phyloP scores from a whole-genome alignment of 345 rosid genomes.

The Geranium brycei region DNA sequence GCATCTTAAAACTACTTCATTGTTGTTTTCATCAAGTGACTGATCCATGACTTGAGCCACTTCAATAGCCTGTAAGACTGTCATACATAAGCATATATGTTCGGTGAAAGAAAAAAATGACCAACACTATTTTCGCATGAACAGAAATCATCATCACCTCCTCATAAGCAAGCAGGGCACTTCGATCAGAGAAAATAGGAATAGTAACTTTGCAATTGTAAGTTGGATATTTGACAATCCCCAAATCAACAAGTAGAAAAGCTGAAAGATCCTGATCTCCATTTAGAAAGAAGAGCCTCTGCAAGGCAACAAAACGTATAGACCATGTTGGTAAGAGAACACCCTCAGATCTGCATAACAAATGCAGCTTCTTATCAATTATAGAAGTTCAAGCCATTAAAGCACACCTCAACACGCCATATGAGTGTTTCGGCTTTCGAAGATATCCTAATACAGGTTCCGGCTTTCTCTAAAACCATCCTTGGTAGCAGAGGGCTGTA shows the following conservation, averaged over 20 bases:
- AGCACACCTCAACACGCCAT: slow-evolving; percentile 90
- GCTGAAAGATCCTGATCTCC: slow-evolving; percentile 79
- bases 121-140: not conserved
- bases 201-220: slow-evolving; percentile 54
- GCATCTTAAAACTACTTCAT: slow-evolving; percentile 41
- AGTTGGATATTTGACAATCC: slow-evolving; percentile 64
- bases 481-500: slow-evolving; percentile 40
- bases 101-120: slow-evolving; percentile 7
- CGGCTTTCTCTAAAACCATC: slow-evolving; percentile 44
- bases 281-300: slow-evolving; percentile 90
- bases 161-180: slow-evolving; percentile 66
- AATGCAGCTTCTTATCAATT: no score
- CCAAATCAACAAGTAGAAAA: slow-evolving; percentile 72
- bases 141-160: slow-evolving; percentile 44
- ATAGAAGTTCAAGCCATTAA: no score
- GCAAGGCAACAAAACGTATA: slow-evolving; percentile 13
- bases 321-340: no score
- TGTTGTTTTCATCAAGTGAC: slow-evolving; percentile 54
- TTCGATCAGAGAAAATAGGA: slow-evolving; percentile 38
- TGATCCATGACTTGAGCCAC: slow-evolving; percentile 84
- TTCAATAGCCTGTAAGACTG: slow-evolving; percentile 61
- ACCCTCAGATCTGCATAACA: no score
- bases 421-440: slow-evolving; percentile 48
- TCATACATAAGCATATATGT: slow-evolving; percentile 7
- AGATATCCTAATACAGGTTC: slow-evolving; percentile 41